Base-by-base conservation (phyloP, 164 flowering plant species). In the Nymphaea thermarum region DNA sequence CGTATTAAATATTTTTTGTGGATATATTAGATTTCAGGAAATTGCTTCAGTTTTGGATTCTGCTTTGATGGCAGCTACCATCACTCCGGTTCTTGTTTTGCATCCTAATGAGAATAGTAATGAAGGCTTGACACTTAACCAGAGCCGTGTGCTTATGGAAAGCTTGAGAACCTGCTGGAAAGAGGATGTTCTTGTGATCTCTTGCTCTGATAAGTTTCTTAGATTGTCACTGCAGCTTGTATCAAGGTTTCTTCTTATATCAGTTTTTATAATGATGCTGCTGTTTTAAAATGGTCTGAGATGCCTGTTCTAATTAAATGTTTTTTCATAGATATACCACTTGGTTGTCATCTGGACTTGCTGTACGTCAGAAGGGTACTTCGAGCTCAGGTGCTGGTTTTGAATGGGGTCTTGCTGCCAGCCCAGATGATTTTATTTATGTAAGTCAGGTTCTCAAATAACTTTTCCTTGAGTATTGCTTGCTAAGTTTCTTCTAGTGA, bases 181-280 rank as follows among this genome's bases (percentile, higher is more conserved):
- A 66, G 91, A 95, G 72, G 96, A 95, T 81, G 88, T 91, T 71
- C 79, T 91, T 69, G 77, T 91, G 65, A 61, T 87, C 63, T 86
- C 96, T 74, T 85, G 82, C 80, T 82, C 96, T 41, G 98, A 95
- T 81, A 91, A 89, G 84, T 91, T 95, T 72, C 85, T 95, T 43
- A 91, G 96, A 62, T 79, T 95, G 68, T 81, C 93, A 67, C 80
- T 95, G 81, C 98, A 95, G 82, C 98, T 95, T 78, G 77, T 95
- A 63, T 83, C 99, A 61, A 85, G 99, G 99, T 88, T 42, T 45
- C 77, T 61, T n/a, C 64, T 61, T n/a, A 61, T n/a, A n/a, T 61
- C 16, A n/a, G 25, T 36, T 61, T 61, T n/a, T 61, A n/a, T n/a
- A 16, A 8, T 55, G 10, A 16, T 16, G 10, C 60, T 55, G 10